Percentiles rank a stretch among this genome's conserved stretches.
phyloP scores from a whole-genome alignment of 768 basidiomycete species.

The Hypsizygus marmoreus region DNA sequence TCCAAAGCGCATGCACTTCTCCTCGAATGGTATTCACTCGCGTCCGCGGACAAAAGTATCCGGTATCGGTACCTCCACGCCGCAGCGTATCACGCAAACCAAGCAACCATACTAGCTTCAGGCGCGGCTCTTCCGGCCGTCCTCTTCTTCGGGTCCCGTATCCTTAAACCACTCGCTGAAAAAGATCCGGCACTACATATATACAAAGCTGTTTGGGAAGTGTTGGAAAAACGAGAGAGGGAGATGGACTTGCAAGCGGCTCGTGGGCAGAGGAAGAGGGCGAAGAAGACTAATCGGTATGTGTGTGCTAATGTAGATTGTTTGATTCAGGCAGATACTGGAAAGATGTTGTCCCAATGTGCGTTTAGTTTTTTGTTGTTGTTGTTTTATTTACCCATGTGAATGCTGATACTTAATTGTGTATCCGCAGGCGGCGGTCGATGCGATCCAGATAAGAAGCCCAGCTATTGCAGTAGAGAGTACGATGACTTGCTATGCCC shows the following conservation, averaged over 20 bases:
- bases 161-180: conserved; percentile 16
- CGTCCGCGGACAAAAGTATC: background rate
- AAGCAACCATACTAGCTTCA: conserved; percentile 13
- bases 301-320: conserved; percentile 28
- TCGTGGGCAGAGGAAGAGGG: conserved; percentile 24
- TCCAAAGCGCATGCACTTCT: conserved; percentile 17
- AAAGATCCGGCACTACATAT: conserved; percentile 12
- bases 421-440: conserved; percentile 23
- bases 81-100: conserved; percentile 22
- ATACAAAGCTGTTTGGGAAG: conserved; percentile 23
- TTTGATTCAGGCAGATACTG: conserved; percentile 27
- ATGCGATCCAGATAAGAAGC: conserved; percentile 33
- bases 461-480: conserved; percentile 32
- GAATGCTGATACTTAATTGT: too few relatives aligned
- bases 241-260: conserved; percentile 17
- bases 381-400: background rate
- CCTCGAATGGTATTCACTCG: conserved; percentile 13
- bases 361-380: conserved; percentile 3
- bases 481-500: conserved; percentile 11
- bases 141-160: conserved; percentile 19
- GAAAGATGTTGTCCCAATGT: conserved; percentile 26
- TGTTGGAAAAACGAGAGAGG: conserved; percentile 17
- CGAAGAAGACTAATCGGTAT: conserved; percentile 28
- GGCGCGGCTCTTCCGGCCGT: conserved; percentile 17
- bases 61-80: conserved; percentile 15